A percentile compares a stretch with the other conserved stretches of the same genome.
Evolutionary conservation across 345 rosid genomes (phyloP).

Genomic region (Brassica napus): Da-Ae NC_063438.1:1114501-1115000

Average conservation of each 20-base stretch:
- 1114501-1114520: no score
- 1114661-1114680: slow-evolving; percentile 72
- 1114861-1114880: slow-evolving; percentile 40
- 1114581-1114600: no score
- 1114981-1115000: neutral
- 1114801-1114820: slow-evolving; percentile 40
- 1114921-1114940: neutral
- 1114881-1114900: slow-evolving; percentile 57
- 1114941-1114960: neutral
- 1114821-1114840: slow-evolving; percentile 11
- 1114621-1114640: no score
- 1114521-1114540: no score
- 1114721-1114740: slow-evolving; percentile 83
- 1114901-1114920: slow-evolving; percentile 52
- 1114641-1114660: slow-evolving; percentile 50
- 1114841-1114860: slow-evolving; percentile 37
- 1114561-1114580: no score
- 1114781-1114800: slow-evolving; percentile 36
- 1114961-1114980: slow-evolving; percentile 10
- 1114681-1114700: slow-evolving; percentile 61
- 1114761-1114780: slow-evolving; percentile 48
- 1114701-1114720: slow-evolving; percentile 74
- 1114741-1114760: slow-evolving; percentile 70
- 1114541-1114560: no score
- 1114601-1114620: no score